Evolutionary conservation across 2,329 filamentous ascomycete species (phyloP), one percentile per base, ranked within the genome.

Genomic region (Zasmidium angulare): DNA sequence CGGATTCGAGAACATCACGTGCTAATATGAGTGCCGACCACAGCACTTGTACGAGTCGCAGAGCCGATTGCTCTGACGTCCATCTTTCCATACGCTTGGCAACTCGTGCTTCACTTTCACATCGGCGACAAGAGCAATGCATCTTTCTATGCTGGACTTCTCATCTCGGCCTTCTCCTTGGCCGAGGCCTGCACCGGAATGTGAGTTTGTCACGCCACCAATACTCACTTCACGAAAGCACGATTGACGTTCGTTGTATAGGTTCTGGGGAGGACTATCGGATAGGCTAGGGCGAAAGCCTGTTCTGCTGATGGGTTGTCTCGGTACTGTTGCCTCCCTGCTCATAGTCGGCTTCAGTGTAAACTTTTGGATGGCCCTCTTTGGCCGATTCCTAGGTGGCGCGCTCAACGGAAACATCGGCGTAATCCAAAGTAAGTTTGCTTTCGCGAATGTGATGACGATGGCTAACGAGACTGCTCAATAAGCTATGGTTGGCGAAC

Each of bases 51-150:
- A 72, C 91, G 93, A 63, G 86, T 97, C 66, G 90, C 92, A 55
- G 93, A 97, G 76, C 93, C 93, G 21, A 93, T 97, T 68, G 92
- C 93, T 53, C 84, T 97, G 64, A 96, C 92, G 1, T 95, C 90
- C 71, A 95, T 96, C 75, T 96, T 93, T 69, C 93, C 93, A 20
- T 97, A 96, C 75, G 90, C 90, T 61, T 96, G 89, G 89, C 84
- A 89, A 61, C 86, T 93, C 67, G 87, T 93, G 66, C 90, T 90
- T 75, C 82, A 86, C 67, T 91, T 91, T 75, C 71, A 90, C 46
- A 82, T 93, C 67, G 89, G 88, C 63, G 82, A 85, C 68, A 84
- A 86, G 66, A 79, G 84, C 76, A 85, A 93, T 85, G 90, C 90
- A 61, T 96, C 87, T 40, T 93, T 90, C 77, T 96, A 96, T 76